Conservation (phyloP, 1,284 basidiomycete genomes). For the Microbotryum saponariae region DNA sequence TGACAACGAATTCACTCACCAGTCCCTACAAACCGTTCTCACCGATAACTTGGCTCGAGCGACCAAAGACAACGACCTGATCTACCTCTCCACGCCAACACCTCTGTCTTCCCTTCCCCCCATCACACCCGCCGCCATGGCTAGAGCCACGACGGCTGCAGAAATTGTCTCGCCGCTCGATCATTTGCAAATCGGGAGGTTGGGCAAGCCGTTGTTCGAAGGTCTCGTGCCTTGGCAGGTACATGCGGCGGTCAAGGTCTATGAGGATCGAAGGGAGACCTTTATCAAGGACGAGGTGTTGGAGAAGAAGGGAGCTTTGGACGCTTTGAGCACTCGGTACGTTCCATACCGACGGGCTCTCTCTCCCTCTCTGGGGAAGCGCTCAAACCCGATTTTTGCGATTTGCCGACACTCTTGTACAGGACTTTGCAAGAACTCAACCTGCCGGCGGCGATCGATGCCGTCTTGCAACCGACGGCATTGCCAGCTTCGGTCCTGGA, state of each 20-base stretch:
- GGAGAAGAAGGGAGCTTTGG: constrained; percentile 57
- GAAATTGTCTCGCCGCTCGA: constrained; percentile 46
- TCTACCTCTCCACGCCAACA: constrained; percentile 86
- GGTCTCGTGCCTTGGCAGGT: constrained; percentile 82
- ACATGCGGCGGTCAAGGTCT: constrained; percentile 79
- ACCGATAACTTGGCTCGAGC: constrained; percentile 53
- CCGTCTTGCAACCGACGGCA: constrained; percentile 75
- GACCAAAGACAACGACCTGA: constrained; percentile 81
- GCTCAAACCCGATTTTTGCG: not conserved
- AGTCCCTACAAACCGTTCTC: constrained; percentile 62
- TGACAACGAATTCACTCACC: constrained; percentile 46
- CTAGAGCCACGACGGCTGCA: constrained; percentile 54
- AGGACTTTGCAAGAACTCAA: constrained; percentile 67
- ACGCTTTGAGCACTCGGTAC: constrained; percentile 58
- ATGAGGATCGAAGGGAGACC: constrained; percentile 70
- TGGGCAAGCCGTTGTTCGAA: constrained; percentile 58
- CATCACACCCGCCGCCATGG: constrained; percentile 63
- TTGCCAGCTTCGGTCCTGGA: constrained; percentile 78
- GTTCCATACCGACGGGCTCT: constrained; percentile 35
- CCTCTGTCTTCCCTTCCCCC: constrained; percentile 59
- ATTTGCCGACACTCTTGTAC: constrained; percentile 1
- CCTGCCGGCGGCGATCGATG: constrained; percentile 79
- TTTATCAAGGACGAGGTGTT: constrained; percentile 63
- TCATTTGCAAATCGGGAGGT: constrained; percentile 42
- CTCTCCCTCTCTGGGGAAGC: not conserved